These are phyloP conservation scores for Pyrenochaeta sp. DNA, from an alignment of 2,329 filamentous ascomycete species.

Conservation along the genomic window DNA sequence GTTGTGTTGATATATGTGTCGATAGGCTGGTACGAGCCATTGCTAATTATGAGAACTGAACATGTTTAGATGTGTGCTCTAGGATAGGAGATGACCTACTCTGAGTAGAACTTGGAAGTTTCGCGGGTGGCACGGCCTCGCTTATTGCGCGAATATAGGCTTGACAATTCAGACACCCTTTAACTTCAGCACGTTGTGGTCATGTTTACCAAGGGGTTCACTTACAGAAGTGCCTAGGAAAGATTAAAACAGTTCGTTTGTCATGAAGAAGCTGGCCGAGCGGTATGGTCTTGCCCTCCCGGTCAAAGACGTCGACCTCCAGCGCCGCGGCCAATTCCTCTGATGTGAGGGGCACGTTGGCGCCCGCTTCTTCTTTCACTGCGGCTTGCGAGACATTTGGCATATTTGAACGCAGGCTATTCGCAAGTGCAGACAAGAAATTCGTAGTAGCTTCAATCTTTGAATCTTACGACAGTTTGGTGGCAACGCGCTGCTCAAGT, in stretches of 20 bases:
- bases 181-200: background rate
- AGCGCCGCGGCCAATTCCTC: slow-evolving; percentile 21
- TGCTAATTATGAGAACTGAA: slow-evolving; percentile 27
- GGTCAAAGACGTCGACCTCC: slow-evolving; percentile 26
- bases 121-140: slow-evolving; percentile 25
- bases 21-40: slow-evolving; percentile 36
- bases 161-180: slow-evolving; percentile 37
- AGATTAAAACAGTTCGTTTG: slow-evolving; percentile 24
- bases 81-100: slow-evolving; percentile 9
- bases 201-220: too few species aligned
- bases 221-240: slow-evolving; percentile 33
- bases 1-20: slow-evolving; percentile 20
- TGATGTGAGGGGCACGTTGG: slow-evolving; percentile 5
- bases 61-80: background rate
- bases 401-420: too few species aligned
- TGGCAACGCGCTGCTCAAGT: too few species aligned
- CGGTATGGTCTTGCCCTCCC: slow-evolving; percentile 13
- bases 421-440: too few species aligned
- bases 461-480: too few species aligned
- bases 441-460: too few species aligned
- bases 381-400: too few species aligned
- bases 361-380: too few species aligned
- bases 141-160: slow-evolving; percentile 28
- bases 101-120: slow-evolving; percentile 24
- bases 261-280: slow-evolving; percentile 24